Evolutionary conservation across 768 basidiomycete species (phyloP).

Genomic region (Trametes villosa): DNA sequence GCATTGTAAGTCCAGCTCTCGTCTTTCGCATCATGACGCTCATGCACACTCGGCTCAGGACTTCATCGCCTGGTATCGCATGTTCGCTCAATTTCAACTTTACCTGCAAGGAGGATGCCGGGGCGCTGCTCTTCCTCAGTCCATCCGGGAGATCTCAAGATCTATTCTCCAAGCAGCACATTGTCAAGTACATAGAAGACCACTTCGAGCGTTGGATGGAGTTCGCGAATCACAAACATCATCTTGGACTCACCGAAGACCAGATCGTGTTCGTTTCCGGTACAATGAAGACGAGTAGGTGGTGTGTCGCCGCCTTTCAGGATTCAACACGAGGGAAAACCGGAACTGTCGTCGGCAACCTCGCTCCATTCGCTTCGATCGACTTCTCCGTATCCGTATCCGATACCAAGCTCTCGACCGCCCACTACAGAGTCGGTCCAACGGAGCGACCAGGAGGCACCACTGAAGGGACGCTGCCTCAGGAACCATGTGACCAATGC

Average conservation of each 20-base stretch:
- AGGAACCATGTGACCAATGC: background rate
- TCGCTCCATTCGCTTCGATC: background rate
- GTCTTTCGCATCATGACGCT: no score
- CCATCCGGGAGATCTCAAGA: background rate
- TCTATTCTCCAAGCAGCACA: background rate
- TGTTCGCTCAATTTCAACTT: no score
- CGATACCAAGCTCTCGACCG: background rate
- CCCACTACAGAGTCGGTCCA: slow-evolving; percentile 1
- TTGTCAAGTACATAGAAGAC: slow-evolving; percentile 3
- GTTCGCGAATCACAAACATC: slow-evolving; percentile 6
- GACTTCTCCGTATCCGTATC: background rate
- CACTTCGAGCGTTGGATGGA: slow-evolving; percentile 12
- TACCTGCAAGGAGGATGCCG: no score
- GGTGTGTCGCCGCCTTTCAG: slow-evolving; percentile 19
- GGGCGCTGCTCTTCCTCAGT: background rate
- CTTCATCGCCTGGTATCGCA: no score
- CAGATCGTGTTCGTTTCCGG: slow-evolving; percentile 26
- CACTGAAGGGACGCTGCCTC: no score
- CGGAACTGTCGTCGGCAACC: background rate
- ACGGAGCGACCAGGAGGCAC: background rate
- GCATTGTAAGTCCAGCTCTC: no score
- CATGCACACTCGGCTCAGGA: no score
- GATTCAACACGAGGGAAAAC: background rate
- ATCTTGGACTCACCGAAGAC: background rate
- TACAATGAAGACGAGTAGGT: slow-evolving; percentile 16